Evolutionary conservation across 176 grass and related monocot genomes (phyloP).

Genomic region (Pharus latifolius): DNA sequence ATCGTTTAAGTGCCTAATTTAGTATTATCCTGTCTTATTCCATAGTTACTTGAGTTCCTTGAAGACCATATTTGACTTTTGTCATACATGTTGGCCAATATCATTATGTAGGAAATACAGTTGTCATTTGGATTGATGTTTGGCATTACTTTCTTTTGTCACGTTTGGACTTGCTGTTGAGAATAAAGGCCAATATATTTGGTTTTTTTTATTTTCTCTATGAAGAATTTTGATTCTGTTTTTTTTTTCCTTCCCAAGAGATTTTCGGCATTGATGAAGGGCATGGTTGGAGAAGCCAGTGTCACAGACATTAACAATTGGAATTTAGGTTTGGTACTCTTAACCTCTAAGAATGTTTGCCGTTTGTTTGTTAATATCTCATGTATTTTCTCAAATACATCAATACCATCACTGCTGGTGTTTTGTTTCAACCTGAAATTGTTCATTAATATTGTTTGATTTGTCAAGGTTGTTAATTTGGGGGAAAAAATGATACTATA

Average conservation of each 20-base stretch:
- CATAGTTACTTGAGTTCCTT: background rate
- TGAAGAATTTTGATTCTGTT: constrained; percentile 15
- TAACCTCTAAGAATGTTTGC: constrained; percentile 7
- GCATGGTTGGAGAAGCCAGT: constrained; percentile 38
- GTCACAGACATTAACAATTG: constrained; percentile 9
- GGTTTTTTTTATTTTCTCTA: background rate
- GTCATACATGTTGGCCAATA: background rate
- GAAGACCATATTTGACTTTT: background rate
- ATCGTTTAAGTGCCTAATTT: too few relatives aligned
- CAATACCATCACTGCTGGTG: background rate
- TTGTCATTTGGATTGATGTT: background rate
- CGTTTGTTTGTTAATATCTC: background rate
- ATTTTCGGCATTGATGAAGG: constrained; percentile 49
- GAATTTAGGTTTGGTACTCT: constrained; percentile 44
- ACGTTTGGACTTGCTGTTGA: background rate
- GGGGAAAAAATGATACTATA: too few relatives aligned
- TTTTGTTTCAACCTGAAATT: background rate
- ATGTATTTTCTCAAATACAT: background rate
- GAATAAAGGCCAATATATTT: background rate
- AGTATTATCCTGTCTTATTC: too few relatives aligned
- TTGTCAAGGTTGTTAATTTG: too few relatives aligned
- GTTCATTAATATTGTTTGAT: background rate
- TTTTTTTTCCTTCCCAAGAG: constrained; percentile 39
- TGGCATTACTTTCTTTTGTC: background rate
- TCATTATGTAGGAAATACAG: background rate